Conservation (phyloP, 2,329 filamentous ascomycete genomes). For the Aureobasidium sp. region DNA sequence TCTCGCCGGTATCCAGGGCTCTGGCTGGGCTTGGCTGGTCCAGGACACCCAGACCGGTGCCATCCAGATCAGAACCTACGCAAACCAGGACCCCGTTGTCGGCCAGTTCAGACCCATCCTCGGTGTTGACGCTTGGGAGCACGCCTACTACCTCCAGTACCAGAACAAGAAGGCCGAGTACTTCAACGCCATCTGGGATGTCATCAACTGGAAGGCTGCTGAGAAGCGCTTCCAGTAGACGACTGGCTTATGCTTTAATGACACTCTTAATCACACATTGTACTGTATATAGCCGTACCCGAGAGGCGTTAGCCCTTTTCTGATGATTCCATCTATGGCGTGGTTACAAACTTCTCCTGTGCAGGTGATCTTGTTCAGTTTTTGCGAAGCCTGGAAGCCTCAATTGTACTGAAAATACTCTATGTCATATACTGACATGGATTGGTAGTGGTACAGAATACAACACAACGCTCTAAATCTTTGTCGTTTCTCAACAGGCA, state of each 20-base stretch:
- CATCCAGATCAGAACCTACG: constrained; percentile 61
- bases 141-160: constrained; percentile 93
- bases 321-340: neutral
- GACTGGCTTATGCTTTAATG: constrained; percentile 15
- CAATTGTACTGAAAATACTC: neutral
- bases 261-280: neutral
- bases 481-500: no score
- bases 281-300: constrained; percentile 3
- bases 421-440: no score
- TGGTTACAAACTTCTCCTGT: neutral
- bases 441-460: no score
- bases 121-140: constrained; percentile 92
- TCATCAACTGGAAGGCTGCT: constrained; percentile 90
- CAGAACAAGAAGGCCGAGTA: constrained; percentile 97
- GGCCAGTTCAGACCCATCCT: constrained; percentile 75
- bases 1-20: constrained; percentile 56
- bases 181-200: constrained; percentile 88
- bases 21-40: constrained; percentile 56
- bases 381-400: neutral
- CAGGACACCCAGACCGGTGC: constrained; percentile 52
- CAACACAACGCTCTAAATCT: no score
- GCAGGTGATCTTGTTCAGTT: neutral
- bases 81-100: constrained; percentile 81
- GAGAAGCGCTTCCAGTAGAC: constrained; percentile 58
- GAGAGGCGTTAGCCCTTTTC: neutral